phyloP scores from a whole-genome alignment of 805 yeast genomes.

The Candida tibetensis region DNA sequence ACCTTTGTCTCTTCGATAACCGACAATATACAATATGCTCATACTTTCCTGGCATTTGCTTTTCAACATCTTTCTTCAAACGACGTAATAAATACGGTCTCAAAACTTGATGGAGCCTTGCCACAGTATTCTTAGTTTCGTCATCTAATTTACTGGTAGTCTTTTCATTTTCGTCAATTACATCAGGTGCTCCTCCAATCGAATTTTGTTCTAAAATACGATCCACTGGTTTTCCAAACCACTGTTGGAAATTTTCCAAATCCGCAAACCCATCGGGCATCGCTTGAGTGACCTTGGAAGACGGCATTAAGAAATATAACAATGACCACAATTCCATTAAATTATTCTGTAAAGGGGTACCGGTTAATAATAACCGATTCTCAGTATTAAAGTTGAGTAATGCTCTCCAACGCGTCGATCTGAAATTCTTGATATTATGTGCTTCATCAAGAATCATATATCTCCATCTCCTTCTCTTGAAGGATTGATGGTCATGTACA shows the following conservation, averaged over 20 bases:
- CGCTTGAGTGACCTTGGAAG: constrained; percentile 62
- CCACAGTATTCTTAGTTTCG: constrained; percentile 82
- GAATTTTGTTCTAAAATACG: constrained; percentile 71
- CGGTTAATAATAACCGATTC: constrained; percentile 82
- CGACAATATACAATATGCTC: constrained; percentile 94
- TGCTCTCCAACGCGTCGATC: constrained; percentile 97
- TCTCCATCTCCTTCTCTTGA: constrained; percentile 89
- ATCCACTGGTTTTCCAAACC: constrained; percentile 99
- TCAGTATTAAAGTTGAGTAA: constrained; percentile 89
- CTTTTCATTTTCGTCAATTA: constrained; percentile 38
- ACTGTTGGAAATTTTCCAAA: constrained; percentile 90
- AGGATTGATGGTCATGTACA: constrained; percentile 95
- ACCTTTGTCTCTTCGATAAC: constrained; percentile 87
- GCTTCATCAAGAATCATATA: constrained; percentile 98
- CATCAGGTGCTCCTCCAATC: constrained; percentile 38
- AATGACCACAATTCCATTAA: constrained; percentile 95
- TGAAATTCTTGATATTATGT: constrained; percentile 92
- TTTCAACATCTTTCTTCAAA: constrained; percentile 93
- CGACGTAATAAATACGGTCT: constrained; percentile 91
- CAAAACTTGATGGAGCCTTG: constrained; percentile 86
- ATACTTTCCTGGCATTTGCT: constrained; percentile 97
- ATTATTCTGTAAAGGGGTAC: constrained; percentile 96
- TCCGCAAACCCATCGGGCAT: constrained; percentile 97
- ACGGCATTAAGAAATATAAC: constrained; percentile 93
- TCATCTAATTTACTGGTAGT: constrained; percentile 48